Evolutionary conservation across 1,139 yeast species (phyloP).

Genomic region (Eremothecium gossypii): DNA sequence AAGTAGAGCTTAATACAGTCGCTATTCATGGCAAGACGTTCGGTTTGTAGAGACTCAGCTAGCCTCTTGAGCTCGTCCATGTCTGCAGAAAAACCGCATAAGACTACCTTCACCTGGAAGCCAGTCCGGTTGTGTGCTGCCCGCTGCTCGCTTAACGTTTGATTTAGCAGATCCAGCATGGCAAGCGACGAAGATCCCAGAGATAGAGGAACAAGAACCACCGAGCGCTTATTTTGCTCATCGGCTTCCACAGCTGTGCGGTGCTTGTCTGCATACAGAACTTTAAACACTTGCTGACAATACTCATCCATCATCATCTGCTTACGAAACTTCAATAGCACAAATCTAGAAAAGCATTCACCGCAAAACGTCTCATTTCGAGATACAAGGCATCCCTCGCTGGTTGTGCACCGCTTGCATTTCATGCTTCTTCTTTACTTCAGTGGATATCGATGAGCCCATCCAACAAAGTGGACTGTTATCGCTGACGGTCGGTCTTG

Average conservation of each 20-base stretch:
- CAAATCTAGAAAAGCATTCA: conserved; percentile 61
- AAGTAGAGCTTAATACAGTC: conserved; percentile 32
- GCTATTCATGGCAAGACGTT: conserved; percentile 16
- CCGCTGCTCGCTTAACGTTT: conserved; percentile 52
- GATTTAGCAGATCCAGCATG: conserved; percentile 54
- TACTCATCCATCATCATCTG: conserved; percentile 66
- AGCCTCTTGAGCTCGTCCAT: conserved; percentile 16
- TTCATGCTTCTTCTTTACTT: too few species aligned
- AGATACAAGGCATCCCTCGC: conserved; percentile 32
- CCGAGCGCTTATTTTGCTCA: conserved; percentile 24
- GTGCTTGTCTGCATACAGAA: conserved; percentile 31
- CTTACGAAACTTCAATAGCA: conserved; percentile 72
- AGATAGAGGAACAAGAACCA: conserved; percentile 51
- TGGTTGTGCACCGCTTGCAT: too few species aligned
- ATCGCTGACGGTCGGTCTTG: too few species aligned
- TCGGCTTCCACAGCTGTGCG: conserved; percentile 23
- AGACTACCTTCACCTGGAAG: conserved; percentile 48
- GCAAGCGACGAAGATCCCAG: conserved; percentile 61
- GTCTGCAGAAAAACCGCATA: conserved; percentile 20
- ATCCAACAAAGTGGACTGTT: too few species aligned
- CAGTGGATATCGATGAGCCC: too few species aligned
- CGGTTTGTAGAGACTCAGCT: conserved; percentile 20
- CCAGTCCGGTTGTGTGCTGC: conserved; percentile 54
- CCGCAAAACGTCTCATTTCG: conserved; percentile 67
- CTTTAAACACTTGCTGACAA: conserved; percentile 54